Evolutionary conservation across 768 basidiomycete genomes (phyloP), one percentile per base, ranked within the genome.

Genomic region (Kwoniella dendrophila): DNA sequence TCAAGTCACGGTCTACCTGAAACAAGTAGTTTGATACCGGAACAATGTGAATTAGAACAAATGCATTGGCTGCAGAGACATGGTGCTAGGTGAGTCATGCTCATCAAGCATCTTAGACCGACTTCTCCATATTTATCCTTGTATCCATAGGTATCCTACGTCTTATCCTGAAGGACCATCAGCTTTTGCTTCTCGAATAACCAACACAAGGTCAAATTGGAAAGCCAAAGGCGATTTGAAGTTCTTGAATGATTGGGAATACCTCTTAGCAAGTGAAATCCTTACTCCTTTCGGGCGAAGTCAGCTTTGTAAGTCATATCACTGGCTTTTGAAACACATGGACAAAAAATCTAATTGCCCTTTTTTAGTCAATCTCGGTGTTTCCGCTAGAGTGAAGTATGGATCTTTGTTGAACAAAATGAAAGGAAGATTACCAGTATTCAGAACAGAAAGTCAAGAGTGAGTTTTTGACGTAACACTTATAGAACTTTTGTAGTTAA

Each of bases 251-350:
- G 83, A 84, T 29, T 96, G 92, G 92, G 34, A 84, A 74, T 94
- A 92, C 79, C 89, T 90, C 69, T 85, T 97, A 2, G 94, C 93
- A 14, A 87, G 88, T 81, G 93, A 96, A 73, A 69, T 84, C 32
- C 80, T 94, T 62, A 92, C 92, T n/a, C 90, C 92, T 0, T 94
- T 94, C 64, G 92, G 92, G 48, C 82, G 92, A 49, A 86, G 90
- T 69, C 92, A 96, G 68, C 80, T 93, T 27, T 94, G 76, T 77
- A 30, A 71, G 78, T 71, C 34, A 30, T 5, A 2, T 29, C 29
- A 26, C 29, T 41, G 11, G 14, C 24, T 29, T 18, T 43, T 26
- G 32, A 6, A 20, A 14, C 41, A 43, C n/a, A 41, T 4, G 41
- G 41, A 6, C 7, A 43, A 43, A 14, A 20, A 20, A 5, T 43